Conservation (phyloP, 805 yeast species). For the Monosporozyma yasuniensis region DNA sequence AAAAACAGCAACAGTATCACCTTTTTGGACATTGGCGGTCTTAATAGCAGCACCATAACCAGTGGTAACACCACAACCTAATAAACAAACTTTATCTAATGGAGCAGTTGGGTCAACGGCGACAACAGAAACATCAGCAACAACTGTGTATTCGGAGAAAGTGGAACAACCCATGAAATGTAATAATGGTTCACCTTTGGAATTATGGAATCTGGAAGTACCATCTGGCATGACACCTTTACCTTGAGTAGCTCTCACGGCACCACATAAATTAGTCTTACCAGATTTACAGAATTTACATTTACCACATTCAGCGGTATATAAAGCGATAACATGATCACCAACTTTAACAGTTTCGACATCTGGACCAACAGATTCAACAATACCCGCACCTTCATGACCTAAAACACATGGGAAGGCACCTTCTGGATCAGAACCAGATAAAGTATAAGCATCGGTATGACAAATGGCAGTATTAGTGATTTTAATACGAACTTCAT, state of each 20-base stretch:
- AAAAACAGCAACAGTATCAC: conserved; percentile 91
- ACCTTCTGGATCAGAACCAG: conserved; percentile 96
- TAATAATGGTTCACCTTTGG: conserved; percentile 69
- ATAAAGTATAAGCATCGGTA: conserved; percentile 93
- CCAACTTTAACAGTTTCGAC: conserved; percentile 87
- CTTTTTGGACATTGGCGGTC: conserved; percentile 78
- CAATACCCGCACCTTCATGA: conserved; percentile 97
- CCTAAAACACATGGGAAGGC: conserved; percentile 89
- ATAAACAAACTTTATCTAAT: conserved; percentile 76
- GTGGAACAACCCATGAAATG: conserved; percentile 99
- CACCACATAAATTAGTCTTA: conserved; percentile 92
- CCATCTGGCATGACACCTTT: conserved; percentile 99
- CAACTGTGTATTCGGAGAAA: conserved; percentile 94
- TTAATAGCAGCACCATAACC: conserved; percentile 97
- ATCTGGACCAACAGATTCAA: conserved; percentile 90
- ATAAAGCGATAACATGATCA: conserved; percentile 85
- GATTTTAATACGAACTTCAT: conserved; percentile 90
- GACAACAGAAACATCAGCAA: conserved; percentile 93
- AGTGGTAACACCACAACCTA: conserved; percentile 98
- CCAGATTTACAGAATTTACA: conserved; percentile 94
- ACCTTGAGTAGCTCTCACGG: conserved; percentile 96
- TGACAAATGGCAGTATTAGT: conserved; percentile 92
- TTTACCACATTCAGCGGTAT: conserved; percentile 93
- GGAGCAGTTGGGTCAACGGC: conserved; percentile 81
- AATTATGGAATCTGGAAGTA: conserved; percentile 75